Evolutionary conservation across 176 grass and related monocot genomes (phyloP), one percentile per base, ranked within the genome.

Genomic region (Ananas comosus): DNA sequence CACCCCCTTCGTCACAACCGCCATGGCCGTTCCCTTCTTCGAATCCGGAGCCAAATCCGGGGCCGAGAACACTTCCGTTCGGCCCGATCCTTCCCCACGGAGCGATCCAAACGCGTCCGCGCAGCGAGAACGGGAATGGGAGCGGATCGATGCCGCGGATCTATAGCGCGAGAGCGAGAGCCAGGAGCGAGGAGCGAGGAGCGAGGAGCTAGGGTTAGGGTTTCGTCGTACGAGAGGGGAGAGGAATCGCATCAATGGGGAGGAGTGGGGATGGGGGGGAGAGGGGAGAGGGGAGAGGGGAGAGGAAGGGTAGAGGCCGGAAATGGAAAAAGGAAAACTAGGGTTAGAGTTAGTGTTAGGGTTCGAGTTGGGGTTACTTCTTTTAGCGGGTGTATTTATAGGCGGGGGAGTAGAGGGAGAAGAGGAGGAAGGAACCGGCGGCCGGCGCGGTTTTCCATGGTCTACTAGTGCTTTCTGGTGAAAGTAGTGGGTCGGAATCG

Each of bases 341-440:
- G 53, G 53, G 12, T 57, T 57, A 13, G 53, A n/a, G 53, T 57
- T 57, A 57, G 53, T 12, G 12, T 57, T 57, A 16, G 53, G 53
- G 8, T 57, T 13, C 2, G 14, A n/a, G 29, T 33, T 33, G 5
- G 29, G 29, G 29, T 33, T 33, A 33, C 3, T 33, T 33, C 29
- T 3, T 33, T 33, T 4, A 27, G 25, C 0, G 10, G 13, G 10
- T 4, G 13, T 58, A 21, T 9, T 59, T 42, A 42, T 42, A 42
- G 33, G 33, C 33, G 6, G 19, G 54, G 19, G 13, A 59, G 13
- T 2, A 59, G 54, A 65, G 63, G 11, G 24, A 13, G 64, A 59
- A 1, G 33, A 24, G 65, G 9, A 77, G 48, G 51, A 68, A 68
- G 51, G 25, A 77, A 51, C 52, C 74, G 51, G 64, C 74, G 52